A percentile compares a stretch with the other conserved stretches of the same genome.
phyloP scores from a whole-genome alignment of 805 yeast genomes.

The Yamadazyma kitorensis region DNA sequence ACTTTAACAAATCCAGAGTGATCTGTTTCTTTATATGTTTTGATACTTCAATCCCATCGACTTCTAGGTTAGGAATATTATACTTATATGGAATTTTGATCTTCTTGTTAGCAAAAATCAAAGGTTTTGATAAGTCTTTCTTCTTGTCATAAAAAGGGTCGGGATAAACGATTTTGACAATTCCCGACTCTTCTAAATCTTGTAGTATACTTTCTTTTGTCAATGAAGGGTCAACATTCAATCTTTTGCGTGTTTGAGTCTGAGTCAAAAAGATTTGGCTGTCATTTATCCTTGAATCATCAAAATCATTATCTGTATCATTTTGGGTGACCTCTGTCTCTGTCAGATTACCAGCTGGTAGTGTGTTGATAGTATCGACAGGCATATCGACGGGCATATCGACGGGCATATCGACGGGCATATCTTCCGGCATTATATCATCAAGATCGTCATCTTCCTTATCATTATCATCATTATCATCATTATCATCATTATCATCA shows the following conservation, averaged over 20 bases:
- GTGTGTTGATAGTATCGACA: too few species aligned
- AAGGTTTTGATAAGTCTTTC: conserved; percentile 54
- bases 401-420: too few species aligned
- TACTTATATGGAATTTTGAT: conserved; percentile 39
- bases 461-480: conserved; percentile 15
- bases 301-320: not conserved
- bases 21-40: not conserved
- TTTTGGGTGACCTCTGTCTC: too few species aligned
- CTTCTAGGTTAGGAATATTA: conserved; percentile 1
- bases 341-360: too few species aligned
- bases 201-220: conserved; percentile 5
- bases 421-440: too few species aligned
- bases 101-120: conserved; percentile 65
- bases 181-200: conserved; percentile 41
- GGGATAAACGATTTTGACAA: conserved; percentile 50
- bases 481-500: conserved; percentile 11
- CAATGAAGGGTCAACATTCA: conserved; percentile 4
- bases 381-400: too few species aligned
- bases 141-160: conserved; percentile 63
- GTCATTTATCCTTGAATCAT: conserved; percentile 5
- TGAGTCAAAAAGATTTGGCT: conserved; percentile 16
- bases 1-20: not conserved
- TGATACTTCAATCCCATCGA: conserved; percentile 2
- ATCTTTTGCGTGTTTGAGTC: conserved; percentile 16
- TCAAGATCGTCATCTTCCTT: conserved; percentile 11